Conservation (phyloP, 2,329 filamentous ascomycete genomes). For the Neopestalotiopsis rosae region DNA sequence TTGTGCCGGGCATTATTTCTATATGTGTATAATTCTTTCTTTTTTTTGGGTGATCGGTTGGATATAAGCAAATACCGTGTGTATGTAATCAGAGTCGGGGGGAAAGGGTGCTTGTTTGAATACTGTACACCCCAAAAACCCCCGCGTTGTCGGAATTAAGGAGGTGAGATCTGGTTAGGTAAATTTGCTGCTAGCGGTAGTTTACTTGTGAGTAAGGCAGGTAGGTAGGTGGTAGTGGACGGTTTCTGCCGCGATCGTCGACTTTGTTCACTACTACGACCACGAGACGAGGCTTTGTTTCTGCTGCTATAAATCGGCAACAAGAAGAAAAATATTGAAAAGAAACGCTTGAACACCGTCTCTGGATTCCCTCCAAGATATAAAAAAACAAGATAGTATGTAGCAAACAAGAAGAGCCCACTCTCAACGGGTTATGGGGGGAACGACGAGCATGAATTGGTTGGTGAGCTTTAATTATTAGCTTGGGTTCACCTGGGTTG, state of each 20-base stretch:
- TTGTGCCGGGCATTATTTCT: slow-evolving; percentile 18
- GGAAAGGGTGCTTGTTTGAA: too few relatives aligned
- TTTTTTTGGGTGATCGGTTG: background rate
- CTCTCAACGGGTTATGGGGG: background rate
- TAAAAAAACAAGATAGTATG: background rate
- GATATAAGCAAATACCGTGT: background rate
- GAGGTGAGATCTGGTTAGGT: background rate
- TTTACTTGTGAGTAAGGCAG: too few relatives aligned
- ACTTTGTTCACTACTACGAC: too few relatives aligned
- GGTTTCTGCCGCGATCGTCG: too few relatives aligned
- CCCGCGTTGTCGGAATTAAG: background rate
- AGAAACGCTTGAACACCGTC: too few relatives aligned
- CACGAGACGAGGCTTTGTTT: too few relatives aligned
- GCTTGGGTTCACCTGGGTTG: background rate
- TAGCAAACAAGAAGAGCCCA: background rate
- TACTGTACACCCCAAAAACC: background rate
- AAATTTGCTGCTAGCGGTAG: too few relatives aligned
- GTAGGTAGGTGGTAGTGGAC: too few relatives aligned
- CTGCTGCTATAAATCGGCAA: too few relatives aligned
- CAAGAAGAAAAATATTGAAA: too few relatives aligned
- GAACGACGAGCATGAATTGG: background rate
- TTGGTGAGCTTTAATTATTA: background rate
- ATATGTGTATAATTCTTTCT: background rate
- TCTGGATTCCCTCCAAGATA: background rate
- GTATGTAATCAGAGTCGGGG: too few relatives aligned